Evolutionary conservation across 2,329 filamentous ascomycete genomes (phyloP).

Genomic region (Colletotrichum gigasporum): DNA sequence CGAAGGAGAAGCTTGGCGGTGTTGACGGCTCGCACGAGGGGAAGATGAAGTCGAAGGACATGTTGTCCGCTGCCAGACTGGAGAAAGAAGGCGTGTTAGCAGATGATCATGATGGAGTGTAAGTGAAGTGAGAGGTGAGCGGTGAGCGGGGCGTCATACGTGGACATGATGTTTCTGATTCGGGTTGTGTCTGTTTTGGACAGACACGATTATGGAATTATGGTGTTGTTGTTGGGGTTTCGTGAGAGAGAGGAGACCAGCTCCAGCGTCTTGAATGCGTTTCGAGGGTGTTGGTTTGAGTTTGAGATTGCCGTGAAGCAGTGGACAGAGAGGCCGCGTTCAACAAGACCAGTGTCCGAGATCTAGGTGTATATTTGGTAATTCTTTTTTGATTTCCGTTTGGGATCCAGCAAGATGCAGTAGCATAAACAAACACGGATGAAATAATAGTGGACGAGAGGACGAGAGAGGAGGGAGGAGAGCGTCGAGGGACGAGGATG

Average conservation of each 20-base stretch:
- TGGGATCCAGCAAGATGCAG: slow-evolving; percentile 13
- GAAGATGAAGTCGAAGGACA: slow-evolving; percentile 70
- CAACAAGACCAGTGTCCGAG: slow-evolving; percentile 36
- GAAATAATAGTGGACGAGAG: slow-evolving; percentile 6
- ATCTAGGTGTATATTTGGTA: slow-evolving; percentile 32
- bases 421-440: slow-evolving; percentile 22
- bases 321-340: slow-evolving; percentile 30
- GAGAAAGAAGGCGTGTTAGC: slow-evolving; percentile 36
- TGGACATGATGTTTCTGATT: slow-evolving; percentile 49
- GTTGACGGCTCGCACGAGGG: slow-evolving; percentile 61
- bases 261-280: slow-evolving; percentile 27
- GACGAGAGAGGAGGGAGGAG: slow-evolving; percentile 2
- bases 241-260: slow-evolving; percentile 29
- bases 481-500: slow-evolving; percentile 4
- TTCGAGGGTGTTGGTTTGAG: not conserved
- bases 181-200: slow-evolving; percentile 29
- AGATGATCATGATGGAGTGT: too few relatives aligned
- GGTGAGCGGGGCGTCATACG: slow-evolving; percentile 43
- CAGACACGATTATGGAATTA: slow-evolving; percentile 33
- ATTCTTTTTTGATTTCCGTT: slow-evolving; percentile 1
- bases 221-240: not conserved
- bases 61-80: slow-evolving; percentile 68
- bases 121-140: slow-evolving; percentile 20
- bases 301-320: slow-evolving; percentile 36
- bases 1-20: slow-evolving; percentile 64